Percentiles rank a stretch among this genome's conserved stretches.
phyloP scores from a whole-genome alignment of 2,329 filamentous ascomycete species.

The Penicillium sp. region DNA sequence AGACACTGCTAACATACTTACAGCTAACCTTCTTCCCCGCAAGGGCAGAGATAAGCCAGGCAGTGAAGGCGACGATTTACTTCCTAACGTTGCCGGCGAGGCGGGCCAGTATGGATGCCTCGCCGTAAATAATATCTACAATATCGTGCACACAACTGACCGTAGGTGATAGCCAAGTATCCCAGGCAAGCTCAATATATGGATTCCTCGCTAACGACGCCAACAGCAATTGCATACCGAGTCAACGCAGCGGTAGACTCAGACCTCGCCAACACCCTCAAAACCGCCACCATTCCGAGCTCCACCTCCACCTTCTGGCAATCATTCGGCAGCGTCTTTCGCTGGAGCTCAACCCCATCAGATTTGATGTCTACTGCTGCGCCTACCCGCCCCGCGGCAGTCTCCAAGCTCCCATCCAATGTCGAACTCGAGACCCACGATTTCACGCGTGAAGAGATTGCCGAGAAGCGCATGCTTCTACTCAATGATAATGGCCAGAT shows the following conservation, averaged over 20 bases:
- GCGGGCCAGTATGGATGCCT: constrained; percentile 81
- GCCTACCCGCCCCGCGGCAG: constrained; percentile 55
- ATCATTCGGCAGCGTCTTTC: constrained; percentile 61
- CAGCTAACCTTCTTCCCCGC: constrained; percentile 67
- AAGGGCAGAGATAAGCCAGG: constrained; percentile 72
- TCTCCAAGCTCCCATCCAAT: constrained; percentile 59
- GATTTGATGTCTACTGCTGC: constrained; percentile 62
- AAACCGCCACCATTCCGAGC: constrained; percentile 73
- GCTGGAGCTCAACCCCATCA: constrained; percentile 48
- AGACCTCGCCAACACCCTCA: constrained; percentile 71
- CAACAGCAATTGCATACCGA: constrained; percentile 73
- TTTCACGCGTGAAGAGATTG: constrained; percentile 86
- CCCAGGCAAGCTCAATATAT: not conserved
- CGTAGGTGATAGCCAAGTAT: constrained; percentile 35
- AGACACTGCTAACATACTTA: constrained; percentile 18
- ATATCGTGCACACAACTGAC: constrained; percentile 73
- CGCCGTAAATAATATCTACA: constrained; percentile 94
- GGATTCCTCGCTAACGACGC: constrained; percentile 44
- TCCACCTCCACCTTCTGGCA: constrained; percentile 63
- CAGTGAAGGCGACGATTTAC: constrained; percentile 60
- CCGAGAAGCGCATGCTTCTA: constrained; percentile 79
- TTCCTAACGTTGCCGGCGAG: constrained; percentile 67
- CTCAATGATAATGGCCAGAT: constrained; percentile 97
- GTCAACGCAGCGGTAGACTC: constrained; percentile 87
- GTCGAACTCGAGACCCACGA: constrained; percentile 96